A percentile compares a stretch with the other conserved stretches of the same genome.
Evolutionary conservation across 306 rosid species (phyloP).

Genomic region (Vicia faba): DNA sequence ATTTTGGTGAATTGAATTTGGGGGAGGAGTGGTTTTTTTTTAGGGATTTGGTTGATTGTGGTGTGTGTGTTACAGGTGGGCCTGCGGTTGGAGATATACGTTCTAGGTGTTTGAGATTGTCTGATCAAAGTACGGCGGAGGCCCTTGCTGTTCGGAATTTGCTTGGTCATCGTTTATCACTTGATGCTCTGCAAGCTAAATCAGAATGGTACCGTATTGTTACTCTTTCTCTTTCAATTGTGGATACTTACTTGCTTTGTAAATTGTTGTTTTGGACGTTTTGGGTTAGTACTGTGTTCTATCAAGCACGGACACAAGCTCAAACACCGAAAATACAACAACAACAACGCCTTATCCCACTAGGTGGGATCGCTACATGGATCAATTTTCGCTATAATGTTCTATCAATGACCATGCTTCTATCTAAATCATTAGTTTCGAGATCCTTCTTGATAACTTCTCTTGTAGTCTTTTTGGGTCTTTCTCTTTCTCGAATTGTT

Average conservation of each 20-base stretch:
- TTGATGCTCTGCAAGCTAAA: constrained; percentile 67
- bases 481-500: too few relatives aligned
- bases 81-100: constrained; percentile 99
- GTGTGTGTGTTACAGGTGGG: constrained; percentile 56
- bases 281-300: constrained; percentile 31
- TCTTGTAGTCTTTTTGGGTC: too few relatives aligned
- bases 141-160: constrained; percentile 85
- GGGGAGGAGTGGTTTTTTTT: background rate
- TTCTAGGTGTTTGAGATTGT: constrained; percentile 87
- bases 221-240: background rate
- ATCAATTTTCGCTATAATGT: too few relatives aligned
- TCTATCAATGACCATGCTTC: too few relatives aligned
- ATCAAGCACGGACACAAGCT: too few relatives aligned
- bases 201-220: constrained; percentile 63
- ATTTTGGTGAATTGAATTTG: background rate
- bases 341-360: too few relatives aligned
- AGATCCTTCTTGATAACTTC: too few relatives aligned
- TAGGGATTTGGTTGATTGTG: constrained; percentile 24
- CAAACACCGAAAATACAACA: too few relatives aligned
- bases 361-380: too few relatives aligned
- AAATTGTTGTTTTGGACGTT: constrained; percentile 2
- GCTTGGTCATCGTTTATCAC: constrained; percentile 81
- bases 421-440: too few relatives aligned
- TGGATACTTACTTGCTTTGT: background rate
- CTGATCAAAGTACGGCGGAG: constrained; percentile 83